A percentile compares a stretch with the other conserved stretches of the same genome.
Evolutionary conservation across 2,329 filamentous ascomycete species (phyloP).

Genomic region (Fusarium multiceps): DNA sequence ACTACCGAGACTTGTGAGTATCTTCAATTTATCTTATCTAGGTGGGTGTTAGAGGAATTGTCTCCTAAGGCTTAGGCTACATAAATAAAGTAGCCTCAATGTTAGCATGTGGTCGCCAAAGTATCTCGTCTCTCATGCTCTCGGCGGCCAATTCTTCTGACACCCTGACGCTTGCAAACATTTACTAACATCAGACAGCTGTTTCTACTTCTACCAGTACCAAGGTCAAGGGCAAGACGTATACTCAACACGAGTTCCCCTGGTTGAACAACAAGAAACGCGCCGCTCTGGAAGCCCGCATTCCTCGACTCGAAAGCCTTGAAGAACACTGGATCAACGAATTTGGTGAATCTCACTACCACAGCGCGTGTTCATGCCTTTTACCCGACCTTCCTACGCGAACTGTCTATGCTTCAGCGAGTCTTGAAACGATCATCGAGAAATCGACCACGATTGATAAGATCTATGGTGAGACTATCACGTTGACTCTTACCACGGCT

Average conservation of each 20-base stretch:
- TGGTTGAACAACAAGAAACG: constrained; percentile 17
- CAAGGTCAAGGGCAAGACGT: not conserved
- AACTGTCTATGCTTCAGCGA: not conserved
- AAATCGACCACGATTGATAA: constrained; percentile 8
- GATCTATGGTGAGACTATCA: constrained; percentile 5
- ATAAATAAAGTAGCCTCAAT: too few species aligned
- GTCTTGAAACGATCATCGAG: not conserved
- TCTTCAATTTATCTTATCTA: too few species aligned
- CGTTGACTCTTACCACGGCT: not conserved
- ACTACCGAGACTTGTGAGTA: constrained; percentile 4
- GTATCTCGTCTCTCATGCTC: too few species aligned
- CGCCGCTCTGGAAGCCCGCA: not conserved
- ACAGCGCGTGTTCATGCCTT: constrained; percentile 22
- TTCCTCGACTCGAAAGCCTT: not conserved
- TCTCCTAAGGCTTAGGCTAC: too few species aligned
- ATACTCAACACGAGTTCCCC: constrained; percentile 11
- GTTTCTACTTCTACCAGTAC: not conserved
- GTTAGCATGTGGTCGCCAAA: too few species aligned
- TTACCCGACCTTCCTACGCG: constrained; percentile 11
- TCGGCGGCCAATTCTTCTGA: too few species aligned
- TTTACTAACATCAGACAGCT: not conserved
- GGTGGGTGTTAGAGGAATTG: rapidly evolving
- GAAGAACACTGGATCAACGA: constrained; percentile 15
- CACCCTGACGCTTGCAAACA: too few species aligned
- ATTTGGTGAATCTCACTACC: constrained; percentile 10